Conservation (phyloP, 345 rosid species). For the Brassica rapa region DNA sequence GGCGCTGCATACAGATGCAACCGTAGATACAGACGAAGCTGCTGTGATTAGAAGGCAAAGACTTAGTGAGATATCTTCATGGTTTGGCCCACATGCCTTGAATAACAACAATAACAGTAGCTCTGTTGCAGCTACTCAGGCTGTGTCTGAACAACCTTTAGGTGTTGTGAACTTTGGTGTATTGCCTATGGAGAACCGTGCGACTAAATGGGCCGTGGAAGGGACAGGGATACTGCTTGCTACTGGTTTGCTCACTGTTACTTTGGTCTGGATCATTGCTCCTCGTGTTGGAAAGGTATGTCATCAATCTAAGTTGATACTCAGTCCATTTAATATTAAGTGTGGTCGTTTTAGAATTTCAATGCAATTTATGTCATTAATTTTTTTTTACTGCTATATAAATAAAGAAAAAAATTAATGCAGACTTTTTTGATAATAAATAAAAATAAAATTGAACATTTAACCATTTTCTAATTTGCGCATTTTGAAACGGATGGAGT, state of each 20-base stretch:
- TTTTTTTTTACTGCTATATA: too few relatives aligned
- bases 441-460: too few relatives aligned
- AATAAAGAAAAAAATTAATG: too few relatives aligned
- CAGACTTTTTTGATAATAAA: too few relatives aligned
- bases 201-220: constrained; percentile 96
- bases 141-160: constrained; percentile 62
- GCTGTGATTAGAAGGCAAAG: constrained; percentile 81
- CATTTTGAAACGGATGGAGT: not conserved
- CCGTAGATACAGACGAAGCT: constrained; percentile 76
- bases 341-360: too few relatives aligned
- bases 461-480: too few relatives aligned
- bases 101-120: constrained; percentile 40
- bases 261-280: constrained; percentile 94
- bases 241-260: constrained; percentile 82
- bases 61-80: constrained; percentile 75
- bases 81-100: constrained; percentile 66
- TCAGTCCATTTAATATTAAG: too few relatives aligned
- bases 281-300: constrained; percentile 96
- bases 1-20: constrained; percentile 46
- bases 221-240: constrained; percentile 93
- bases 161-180: constrained; percentile 54
- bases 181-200: constrained; percentile 61
- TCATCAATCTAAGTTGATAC: not conserved
- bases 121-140: constrained; percentile 58
- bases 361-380: too few relatives aligned